Base-by-base conservation (phyloP, 2,329 filamentous ascomycete genomes). In the Helicocarpus griseus region DNA sequence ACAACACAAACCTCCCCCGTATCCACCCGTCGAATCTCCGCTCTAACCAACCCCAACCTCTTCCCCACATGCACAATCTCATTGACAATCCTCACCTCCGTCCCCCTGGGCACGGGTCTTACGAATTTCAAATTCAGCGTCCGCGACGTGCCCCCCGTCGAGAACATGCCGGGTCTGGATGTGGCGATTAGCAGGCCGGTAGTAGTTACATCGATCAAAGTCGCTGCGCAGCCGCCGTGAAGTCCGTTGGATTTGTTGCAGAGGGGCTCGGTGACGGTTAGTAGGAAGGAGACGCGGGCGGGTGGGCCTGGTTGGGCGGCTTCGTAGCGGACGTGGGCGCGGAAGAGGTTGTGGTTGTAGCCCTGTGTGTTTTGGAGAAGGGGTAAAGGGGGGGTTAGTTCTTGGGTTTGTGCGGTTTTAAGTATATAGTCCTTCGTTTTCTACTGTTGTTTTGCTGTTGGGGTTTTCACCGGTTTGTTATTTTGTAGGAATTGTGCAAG, bases 221-320 rank as follows among this genome's bases (percentile, higher is more conserved):
- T 83, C 2, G 85, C 78, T 0, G 80, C 74, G 56, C 80, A 83
- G 17, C 93, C 93, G n/a, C 87, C 89, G 68, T 94, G 93, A 62
- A 97, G 73, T 67, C 95, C 97, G 38, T 90, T 91, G 62, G 96
- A 70, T 56, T 87, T 79, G 74, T 97, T 98, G 54, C 90, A 95
- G 61, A 97, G 74, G 63, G 95, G 88, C 17, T 86, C 82, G 31
- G 90, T 95, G 67, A 97, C 94, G 60, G 57, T 66, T 33, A 69
- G 55, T 5, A 63, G 61, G 50, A 63, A 72, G 5, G 63, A 62
- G 49, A 63, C 65, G 33, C 60, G 62, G 21, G 65, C 57, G 14
- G 65, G 63, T 14, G 68, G 66, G 4, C 64, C 64, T 14, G 53
- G 57, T 22, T 60, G 63, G 39, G 68, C 68, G 51, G 66, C 67